These are phyloP conservation scores for Tetracladium setigerum DNA, from an alignment of 495 filamentous ascomycete genomes.

Conservation along the genomic window DNA sequence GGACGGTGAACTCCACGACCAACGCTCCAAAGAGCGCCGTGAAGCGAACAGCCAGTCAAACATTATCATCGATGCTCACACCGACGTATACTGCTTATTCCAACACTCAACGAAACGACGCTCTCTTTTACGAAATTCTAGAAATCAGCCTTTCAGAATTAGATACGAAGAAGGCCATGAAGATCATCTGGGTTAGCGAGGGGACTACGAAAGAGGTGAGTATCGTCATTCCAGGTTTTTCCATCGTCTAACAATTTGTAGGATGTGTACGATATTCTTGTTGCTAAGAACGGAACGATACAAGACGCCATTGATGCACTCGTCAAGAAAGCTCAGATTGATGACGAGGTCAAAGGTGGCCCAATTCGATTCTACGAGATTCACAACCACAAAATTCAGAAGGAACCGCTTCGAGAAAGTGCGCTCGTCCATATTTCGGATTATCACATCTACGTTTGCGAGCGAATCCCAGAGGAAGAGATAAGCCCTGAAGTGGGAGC, in stretches of 20 bases:
- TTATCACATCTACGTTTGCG: conserved; percentile 75
- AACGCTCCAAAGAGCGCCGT: conserved; percentile 69
- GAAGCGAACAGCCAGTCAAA: conserved; percentile 60
- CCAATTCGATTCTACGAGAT: conserved; percentile 70
- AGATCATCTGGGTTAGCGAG: conserved; percentile 77
- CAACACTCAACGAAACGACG: conserved; percentile 62
- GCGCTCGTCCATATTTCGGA: conserved; percentile 71
- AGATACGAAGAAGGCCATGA: conserved; percentile 80
- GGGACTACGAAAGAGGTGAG: conserved; percentile 83
- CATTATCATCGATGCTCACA: conserved; percentile 61
- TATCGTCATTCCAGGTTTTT: conserved; percentile 5
- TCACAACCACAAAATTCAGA: conserved; percentile 70
- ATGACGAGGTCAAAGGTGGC: conserved; percentile 59
- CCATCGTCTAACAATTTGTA: conserved; percentile 29
- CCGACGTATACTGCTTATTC: conserved; percentile 47
- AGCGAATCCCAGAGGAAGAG: conserved; percentile 70
- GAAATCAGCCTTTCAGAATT: conserved; percentile 90
- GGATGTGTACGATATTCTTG: conserved; percentile 72
- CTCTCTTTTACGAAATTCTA: conserved; percentile 82
- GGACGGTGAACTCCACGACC: conserved; percentile 65
- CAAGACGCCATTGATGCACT: conserved; percentile 66
- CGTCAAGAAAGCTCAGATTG: conserved; percentile 69
- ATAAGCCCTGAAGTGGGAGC: conserved; percentile 34
- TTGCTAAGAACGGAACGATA: conserved; percentile 72
- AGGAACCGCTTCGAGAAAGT: conserved; percentile 56